Conservation (phyloP, 371 early-diverging fungal species). For the Mortierella sp. region DNA sequence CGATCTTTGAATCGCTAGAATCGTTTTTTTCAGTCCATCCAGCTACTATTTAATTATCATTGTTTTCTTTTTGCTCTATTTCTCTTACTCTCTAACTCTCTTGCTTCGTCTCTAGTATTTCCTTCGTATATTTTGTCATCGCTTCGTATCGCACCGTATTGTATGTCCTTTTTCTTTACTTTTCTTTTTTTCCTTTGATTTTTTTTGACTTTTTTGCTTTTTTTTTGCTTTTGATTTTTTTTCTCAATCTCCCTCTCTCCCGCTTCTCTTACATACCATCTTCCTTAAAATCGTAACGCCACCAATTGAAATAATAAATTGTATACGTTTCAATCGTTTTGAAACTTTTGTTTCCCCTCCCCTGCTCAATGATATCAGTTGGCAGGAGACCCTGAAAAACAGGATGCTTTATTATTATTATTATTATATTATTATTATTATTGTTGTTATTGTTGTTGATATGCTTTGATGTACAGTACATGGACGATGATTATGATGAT, state of each 20-base stretch:
- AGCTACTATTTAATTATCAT: conserved; percentile 25
- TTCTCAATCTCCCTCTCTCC: not conserved
- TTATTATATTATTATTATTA: conserved; percentile 8
- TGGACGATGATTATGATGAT: not conserved
- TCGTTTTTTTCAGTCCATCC: conserved; percentile 32
- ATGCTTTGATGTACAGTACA: no score
- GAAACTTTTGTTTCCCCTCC: not conserved
- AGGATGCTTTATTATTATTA: conserved; percentile 9
- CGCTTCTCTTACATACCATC: no score
- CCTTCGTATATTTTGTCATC: conserved; percentile 27
- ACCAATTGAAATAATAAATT: conserved; percentile 1
- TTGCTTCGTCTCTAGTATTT: conserved; percentile 24
- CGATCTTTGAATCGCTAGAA: conserved; percentile 1
- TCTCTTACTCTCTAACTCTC: conserved; percentile 29
- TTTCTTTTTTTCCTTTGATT: conserved; percentile 34
- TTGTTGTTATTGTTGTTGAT: not conserved
- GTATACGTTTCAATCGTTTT: not conserved
- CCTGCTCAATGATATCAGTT: not conserved
- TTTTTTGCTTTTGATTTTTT: conserved; percentile 5
- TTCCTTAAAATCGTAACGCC: not conserved
- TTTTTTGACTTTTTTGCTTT: conserved; percentile 8
- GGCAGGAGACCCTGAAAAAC: no score
- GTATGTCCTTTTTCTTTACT: conserved; percentile 32
- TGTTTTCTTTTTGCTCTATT: conserved; percentile 6
- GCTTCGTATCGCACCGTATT: not conserved